Conservation (phyloP, 176 grass and related monocot species). For the Aegilops tauschii region DNA sequence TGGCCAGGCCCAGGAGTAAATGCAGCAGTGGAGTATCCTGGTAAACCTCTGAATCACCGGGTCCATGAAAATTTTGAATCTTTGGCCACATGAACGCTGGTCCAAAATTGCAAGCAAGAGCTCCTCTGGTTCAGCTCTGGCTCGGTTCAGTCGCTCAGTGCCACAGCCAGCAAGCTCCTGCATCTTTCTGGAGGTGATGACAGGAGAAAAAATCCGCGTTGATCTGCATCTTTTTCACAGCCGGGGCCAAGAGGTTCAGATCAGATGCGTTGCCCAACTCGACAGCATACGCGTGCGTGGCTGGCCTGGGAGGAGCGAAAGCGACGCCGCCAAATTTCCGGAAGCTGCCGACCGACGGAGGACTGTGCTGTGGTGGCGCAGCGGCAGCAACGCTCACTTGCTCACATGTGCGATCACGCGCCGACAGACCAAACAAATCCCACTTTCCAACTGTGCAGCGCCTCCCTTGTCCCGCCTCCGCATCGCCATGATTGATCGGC, state of each 20-base stretch:
- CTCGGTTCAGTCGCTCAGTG: too few species aligned
- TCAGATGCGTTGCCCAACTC: constrained; percentile 32
- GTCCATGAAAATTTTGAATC: neutral
- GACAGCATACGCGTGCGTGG: neutral
- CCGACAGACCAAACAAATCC: constrained; percentile 25
- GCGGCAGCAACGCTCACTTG: neutral
- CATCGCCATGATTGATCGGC: neutral
- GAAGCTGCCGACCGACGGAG: neutral
- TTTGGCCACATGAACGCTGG: constrained; percentile 6
- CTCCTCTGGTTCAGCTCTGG: neutral
- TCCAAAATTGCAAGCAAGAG: neutral
- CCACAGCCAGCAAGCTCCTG: neutral
- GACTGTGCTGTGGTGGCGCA: neutral
- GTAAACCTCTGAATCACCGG: neutral
- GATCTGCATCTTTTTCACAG: neutral
- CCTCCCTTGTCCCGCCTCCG: neutral
- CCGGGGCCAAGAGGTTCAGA: neutral
- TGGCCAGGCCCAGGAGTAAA: neutral
- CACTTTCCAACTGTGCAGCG: constrained; percentile 22
- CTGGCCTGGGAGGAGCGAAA: constrained; percentile 25
- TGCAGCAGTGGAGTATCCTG: neutral
- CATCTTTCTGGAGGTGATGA: neutral
- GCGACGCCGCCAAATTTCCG: constrained; percentile 14
- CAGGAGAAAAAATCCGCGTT: neutral
- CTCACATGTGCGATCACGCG: constrained; percentile 33